Evolutionary conservation across 164 flowering plant species (phyloP), one percentile per base, ranked within the genome.

Genomic region (Vitis rupestris): DNA sequence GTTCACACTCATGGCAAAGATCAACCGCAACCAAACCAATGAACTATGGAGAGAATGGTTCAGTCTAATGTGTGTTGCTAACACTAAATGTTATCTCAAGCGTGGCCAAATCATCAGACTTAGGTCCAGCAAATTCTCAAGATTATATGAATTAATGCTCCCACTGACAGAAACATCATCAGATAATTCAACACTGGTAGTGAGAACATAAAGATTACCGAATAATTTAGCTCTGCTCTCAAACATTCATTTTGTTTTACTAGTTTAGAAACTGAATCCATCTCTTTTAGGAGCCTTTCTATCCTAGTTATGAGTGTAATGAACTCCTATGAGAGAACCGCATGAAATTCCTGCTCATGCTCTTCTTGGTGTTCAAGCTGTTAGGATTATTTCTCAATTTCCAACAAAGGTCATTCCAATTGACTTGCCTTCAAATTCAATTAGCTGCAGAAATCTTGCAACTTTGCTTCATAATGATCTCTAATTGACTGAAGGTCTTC

Each of bases 1-100:
- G 98, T 80, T 95, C 99, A 15, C 99, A 95, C 74, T 91, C 98
- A 50, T 93, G 92, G 97, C 98, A 95, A 77, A 82, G 98, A 62
- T 98, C 99, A 61, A 95, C 98, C 1, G 88, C 98, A 13, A 67
- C 75, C 56, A 78, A 64, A 62, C 63, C 50, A 63, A 67, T 74
- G 66, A 69, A 76, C 60, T 76, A 73, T 16, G 80, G 74, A 52
- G 83, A 74, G n/a, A 66, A 48, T 69, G 82, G 73, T 65, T 81
- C 63, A 56, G 76, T 55, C 59, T 19, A 70, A 37, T 48, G 72
- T 50, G 30, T 27, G 11, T 57, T 55, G 1, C 59, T 31, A 10
- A 56, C 58, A 48, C 8, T 60, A 12, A n/a, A 60, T 29, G 50
- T 51, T 44, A 67, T 57, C 64, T 52, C 76, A 62, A 44, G 64